Evolutionary conservation across 805 yeast species (phyloP), one percentile per base, ranked within the genome.

Genomic region (Ogataea methylovora): DNA sequence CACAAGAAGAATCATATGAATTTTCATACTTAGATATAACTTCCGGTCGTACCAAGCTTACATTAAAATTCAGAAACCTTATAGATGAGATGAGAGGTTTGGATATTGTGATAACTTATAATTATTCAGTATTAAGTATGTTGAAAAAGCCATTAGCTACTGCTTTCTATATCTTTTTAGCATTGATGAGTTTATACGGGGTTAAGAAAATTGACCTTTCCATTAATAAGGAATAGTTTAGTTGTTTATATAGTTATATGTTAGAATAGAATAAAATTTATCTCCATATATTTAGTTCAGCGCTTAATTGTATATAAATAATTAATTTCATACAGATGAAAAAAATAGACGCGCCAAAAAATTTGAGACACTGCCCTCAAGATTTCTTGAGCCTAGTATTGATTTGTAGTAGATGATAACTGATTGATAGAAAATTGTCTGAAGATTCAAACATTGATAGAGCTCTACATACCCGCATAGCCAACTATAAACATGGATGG

Each of bases 1-100:
- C 54, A 4, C 30, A 62, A 20, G 33, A 31, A 2, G 51, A 62
- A 14, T 54, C 53, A n/a, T 43, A 52, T 34, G 47, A 38, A 13
- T 47, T 34, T 37, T 78, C 84, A 4, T 83, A 71, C 56, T 73
- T 90, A 44, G 98, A 90, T 56, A 66, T 79, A 44, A 61, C 74
- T 18, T 60, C 67, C 18, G 97, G 97, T 18, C 94, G 90, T 48
- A 76, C 84, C 13, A 80, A 83, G 42, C 71, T 84, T 11, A 70
- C 79, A 12, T 56, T 87, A 30, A 58, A 58, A 18, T 83, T 66
- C 54, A 52, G 56, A 13, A 79, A 84, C 55, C 49, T 88, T 41
- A 70, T 83, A 36, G 94, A 83, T 54, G 86, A 77, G 38, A 66
- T 84, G 52, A 64, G 70, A 39, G 61, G 61, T 27, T 61, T 75